Evolutionary conservation across 169 alveolate genomes (phyloP).

Genomic region (Plasmodium vivax): DNA sequence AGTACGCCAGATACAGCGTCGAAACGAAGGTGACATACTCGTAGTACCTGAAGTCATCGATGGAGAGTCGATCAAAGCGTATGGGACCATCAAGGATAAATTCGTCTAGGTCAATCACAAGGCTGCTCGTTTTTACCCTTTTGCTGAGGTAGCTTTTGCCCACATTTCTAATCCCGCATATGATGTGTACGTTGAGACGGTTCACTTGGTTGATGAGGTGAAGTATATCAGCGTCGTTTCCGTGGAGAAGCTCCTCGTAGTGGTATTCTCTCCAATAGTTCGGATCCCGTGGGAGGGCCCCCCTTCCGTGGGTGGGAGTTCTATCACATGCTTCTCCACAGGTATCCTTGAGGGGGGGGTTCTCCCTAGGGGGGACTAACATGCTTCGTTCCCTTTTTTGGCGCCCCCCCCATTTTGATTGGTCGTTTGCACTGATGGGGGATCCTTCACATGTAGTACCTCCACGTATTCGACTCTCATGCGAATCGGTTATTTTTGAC

Average conservation of each 20-base stretch:
- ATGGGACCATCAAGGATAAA: slow-evolving; percentile 1
- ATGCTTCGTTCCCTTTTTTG: neutral
- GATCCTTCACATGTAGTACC: neutral
- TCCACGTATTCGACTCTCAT: neutral
- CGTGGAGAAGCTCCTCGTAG: neutral
- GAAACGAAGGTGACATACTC: slow-evolving; percentile 42
- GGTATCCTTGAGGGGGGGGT: neutral
- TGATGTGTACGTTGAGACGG: neutral
- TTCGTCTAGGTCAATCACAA: slow-evolving; percentile 50
- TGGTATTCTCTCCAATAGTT: slow-evolving; percentile 35
- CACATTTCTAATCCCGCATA: slow-evolving; percentile 61
- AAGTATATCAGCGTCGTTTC: slow-evolving; percentile 3
- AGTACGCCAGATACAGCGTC: slow-evolving; percentile 2
- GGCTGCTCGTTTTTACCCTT: slow-evolving; percentile 1
- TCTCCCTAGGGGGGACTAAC: neutral
- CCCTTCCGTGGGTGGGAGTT: neutral
- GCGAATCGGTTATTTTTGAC: neutral
- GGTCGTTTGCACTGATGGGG: neutral
- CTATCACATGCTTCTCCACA: neutral
- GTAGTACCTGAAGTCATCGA: slow-evolving; percentile 35
- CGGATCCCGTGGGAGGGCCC: neutral
- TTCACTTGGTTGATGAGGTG: slow-evolving; percentile 32
- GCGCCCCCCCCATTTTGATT: neutral
- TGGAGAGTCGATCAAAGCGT: slow-evolving; percentile 12
- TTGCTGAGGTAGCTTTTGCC: slow-evolving; percentile 26